Evolutionary conservation across 306 rosid species (phyloP).

Genomic region (Comarum palustre): DNA sequence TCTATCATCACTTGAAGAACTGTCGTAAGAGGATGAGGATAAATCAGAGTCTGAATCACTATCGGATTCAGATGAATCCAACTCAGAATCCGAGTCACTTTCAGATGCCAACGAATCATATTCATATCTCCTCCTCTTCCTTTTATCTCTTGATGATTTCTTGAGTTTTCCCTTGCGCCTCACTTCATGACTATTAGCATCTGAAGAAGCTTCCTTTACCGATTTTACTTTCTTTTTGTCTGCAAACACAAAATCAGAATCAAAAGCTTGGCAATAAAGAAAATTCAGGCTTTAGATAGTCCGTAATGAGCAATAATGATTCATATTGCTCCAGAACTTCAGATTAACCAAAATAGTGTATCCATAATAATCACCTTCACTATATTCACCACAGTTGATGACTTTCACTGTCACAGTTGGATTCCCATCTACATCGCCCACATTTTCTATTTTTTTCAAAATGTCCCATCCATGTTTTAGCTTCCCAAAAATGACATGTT

Average conservation of each 20-base stretch:
- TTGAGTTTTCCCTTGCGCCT: conserved; percentile 59
- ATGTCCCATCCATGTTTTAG: conserved; percentile 70
- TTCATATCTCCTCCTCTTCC: conserved; percentile 58
- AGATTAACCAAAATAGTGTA: not conserved
- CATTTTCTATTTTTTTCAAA: conserved; percentile 73
- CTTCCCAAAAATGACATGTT: conserved; percentile 84
- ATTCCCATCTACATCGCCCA: conserved; percentile 67
- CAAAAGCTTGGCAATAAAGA: not conserved
- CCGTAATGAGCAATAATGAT: not conserved
- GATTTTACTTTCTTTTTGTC: conserved; percentile 55
- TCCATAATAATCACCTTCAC: conserved; percentile 48
- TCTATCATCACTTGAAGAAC: conserved; percentile 83
- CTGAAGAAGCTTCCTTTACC: conserved; percentile 52
- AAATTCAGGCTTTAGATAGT: not conserved
- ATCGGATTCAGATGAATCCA: conserved; percentile 71
- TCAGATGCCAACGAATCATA: conserved; percentile 65
- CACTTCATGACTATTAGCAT: conserved; percentile 50
- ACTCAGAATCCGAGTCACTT: conserved; percentile 75
- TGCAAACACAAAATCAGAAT: conserved; percentile 27
- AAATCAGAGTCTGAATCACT: conserved; percentile 69
- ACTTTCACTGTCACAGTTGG: conserved; percentile 92
- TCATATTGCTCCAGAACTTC: not conserved
- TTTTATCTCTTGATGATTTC: conserved; percentile 61
- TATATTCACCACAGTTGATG: conserved; percentile 78
- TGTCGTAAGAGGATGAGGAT: conserved; percentile 63